Evolutionary conservation across 1,284 basidiomycete species (phyloP), one percentile per base, ranked within the genome.

Genomic region (Malassezia slooffiae): DNA sequence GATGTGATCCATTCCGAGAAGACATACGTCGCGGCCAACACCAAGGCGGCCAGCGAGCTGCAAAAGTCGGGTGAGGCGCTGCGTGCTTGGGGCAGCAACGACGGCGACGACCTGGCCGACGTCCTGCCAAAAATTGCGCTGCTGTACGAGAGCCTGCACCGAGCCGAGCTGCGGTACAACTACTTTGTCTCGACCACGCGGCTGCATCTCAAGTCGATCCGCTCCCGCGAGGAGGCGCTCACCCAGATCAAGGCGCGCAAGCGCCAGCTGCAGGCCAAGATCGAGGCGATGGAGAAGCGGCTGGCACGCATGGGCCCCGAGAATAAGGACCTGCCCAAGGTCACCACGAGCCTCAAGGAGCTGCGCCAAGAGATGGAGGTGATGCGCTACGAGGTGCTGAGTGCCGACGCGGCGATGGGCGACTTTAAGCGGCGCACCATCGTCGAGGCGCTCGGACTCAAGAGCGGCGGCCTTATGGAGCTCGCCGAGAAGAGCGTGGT

Each of bases 1-100:
- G 86, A 89, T 60, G 75, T 91, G 52, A 95, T 95, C 52, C 82
- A 79, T 2, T 77, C 82, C 1, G 89, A 95, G 72, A 95, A 95
- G 73, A 72, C 76, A 4, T 82, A 90, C 12, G 73, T 91, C 33
- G 74, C 76, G 41, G 78, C 80, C 78, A 83, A 73, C 51, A 80
- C 76, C 34, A 81, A 75, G 64, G 75, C 81, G 19, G 80, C 76
- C 38, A 62, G 70, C 5, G 83, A 87, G 60, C 74, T 82, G 39
- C 72, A 73, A 15, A 84, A 82, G 63, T 80, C 85, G 1, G 78
- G 82, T 0, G 81, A 86, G 52, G 77, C 82, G 0, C 71, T 93
- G 46, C 77, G 80, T 38, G 67, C 74, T 17, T 95, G 88, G 82
- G 86, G 85, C 4, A 71, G 75, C 28, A 80, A 82, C 16, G 87